These are phyloP conservation scores for Hirschioporus abietinus DNA, from an alignment of 768 basidiomycete genomes.

Conservation along the genomic window DNA sequence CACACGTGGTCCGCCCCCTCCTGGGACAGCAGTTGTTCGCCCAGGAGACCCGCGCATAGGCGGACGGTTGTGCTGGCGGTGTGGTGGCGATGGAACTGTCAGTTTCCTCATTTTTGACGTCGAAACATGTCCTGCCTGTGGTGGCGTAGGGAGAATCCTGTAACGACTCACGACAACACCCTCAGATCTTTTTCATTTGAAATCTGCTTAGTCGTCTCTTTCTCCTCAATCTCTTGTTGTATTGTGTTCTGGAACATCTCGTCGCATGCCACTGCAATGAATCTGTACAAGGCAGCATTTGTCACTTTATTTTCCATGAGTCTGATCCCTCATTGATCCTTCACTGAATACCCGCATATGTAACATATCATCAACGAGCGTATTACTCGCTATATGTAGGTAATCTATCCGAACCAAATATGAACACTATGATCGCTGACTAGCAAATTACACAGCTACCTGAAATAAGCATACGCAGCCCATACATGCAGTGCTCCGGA, in stretches of 20 bases:
- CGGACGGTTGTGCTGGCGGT: slow-evolving; percentile 59
- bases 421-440: not conserved
- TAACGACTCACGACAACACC: not conserved
- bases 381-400: not conserved
- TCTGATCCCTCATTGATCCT: too few relatives aligned
- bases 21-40: slow-evolving; percentile 32
- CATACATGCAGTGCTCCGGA: not conserved
- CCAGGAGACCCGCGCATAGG: slow-evolving; percentile 72
- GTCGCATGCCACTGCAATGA: not conserved
- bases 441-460: not conserved
- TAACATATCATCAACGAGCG: too few relatives aligned
- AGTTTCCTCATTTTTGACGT: slow-evolving; percentile 51
- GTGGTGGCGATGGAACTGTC: slow-evolving; percentile 51
- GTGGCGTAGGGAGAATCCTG: slow-evolving; percentile 53
- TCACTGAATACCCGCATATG: too few relatives aligned
- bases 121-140: slow-evolving; percentile 50
- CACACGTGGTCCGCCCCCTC: slow-evolving; percentile 16
- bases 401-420: not conserved
- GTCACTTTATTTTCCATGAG: too few relatives aligned
- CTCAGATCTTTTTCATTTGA: not conserved
- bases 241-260: not conserved
- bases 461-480: too few relatives aligned
- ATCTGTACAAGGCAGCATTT: not conserved
- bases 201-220: not conserved
- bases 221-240: not conserved